These are phyloP conservation scores for Aurantiochytrium sp. DNA, from an alignment of 108 stramenopile species.

Conservation along the genomic window DNA sequence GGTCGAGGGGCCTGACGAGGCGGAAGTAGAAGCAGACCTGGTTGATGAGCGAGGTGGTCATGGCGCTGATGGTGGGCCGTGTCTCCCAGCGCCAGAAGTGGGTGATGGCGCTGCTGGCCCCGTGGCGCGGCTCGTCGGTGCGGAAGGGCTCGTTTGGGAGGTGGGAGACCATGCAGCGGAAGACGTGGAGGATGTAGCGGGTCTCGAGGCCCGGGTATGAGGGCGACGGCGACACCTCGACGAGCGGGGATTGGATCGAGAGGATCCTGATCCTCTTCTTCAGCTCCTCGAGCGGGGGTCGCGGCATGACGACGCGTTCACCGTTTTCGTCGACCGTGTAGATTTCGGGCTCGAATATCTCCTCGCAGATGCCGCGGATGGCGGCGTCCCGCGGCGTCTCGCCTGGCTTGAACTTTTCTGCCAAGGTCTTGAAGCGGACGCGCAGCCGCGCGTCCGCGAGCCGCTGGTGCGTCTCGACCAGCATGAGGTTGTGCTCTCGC, in stretches of 20 bases:
- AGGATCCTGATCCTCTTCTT: neutral
- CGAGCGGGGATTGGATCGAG: neutral
- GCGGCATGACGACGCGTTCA: neutral
- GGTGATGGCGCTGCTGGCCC: neutral
- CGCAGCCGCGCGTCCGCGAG: neutral
- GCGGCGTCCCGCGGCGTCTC: neutral
- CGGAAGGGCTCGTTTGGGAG: neutral
- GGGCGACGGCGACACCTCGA: neutral
- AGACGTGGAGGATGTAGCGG: neutral
- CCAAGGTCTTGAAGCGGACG: neutral
- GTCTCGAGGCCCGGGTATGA: constrained; percentile 18
- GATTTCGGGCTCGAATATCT: neutral
- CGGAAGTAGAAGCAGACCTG: neutral
- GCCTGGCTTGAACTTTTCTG: neutral
- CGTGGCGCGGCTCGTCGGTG: neutral
- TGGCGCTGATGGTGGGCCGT: neutral
- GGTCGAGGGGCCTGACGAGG: neutral
- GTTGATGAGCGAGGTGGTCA: neutral
- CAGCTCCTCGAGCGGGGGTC: neutral
- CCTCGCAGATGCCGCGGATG: neutral
- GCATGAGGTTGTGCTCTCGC: neutral
- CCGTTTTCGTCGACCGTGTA: neutral
- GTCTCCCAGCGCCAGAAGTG: constrained; percentile 2
- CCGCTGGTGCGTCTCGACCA: constrained; percentile 2
- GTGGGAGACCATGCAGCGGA: neutral